phyloP scores from a whole-genome alignment of 2,329 filamentous ascomycete genomes.

The Ceratocystis variospora region DNA sequence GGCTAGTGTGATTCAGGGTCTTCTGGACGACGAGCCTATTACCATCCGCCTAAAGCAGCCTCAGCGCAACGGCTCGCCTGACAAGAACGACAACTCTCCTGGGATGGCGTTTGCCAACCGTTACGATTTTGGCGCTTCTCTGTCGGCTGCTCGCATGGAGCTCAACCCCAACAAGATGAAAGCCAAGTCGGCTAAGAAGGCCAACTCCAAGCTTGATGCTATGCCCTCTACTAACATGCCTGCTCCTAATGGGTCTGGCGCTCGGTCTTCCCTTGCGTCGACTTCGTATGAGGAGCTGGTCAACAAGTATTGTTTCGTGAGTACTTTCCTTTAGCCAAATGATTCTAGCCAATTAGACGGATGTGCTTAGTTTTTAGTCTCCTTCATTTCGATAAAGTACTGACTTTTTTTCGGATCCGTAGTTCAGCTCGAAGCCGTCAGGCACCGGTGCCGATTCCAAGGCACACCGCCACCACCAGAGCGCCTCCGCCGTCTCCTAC shows the following conservation, averaged over 20 bases:
- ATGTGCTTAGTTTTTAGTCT: too few relatives aligned
- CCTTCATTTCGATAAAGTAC: slow-evolving; percentile 21
- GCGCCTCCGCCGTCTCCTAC: background rate
- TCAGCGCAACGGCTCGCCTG: slow-evolving; percentile 37
- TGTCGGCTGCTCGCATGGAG: slow-evolving; percentile 63
- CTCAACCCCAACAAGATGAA: slow-evolving; percentile 18
- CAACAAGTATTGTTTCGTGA: slow-evolving; percentile 99
- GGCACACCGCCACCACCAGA: background rate
- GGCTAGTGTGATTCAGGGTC: slow-evolving; percentile 26
- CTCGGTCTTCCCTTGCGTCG: slow-evolving; percentile 53
- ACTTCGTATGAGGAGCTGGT: slow-evolving; percentile 92
- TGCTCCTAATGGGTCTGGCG: slow-evolving; percentile 25
- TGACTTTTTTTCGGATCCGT: slow-evolving; percentile 21
- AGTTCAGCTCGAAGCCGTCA: slow-evolving; percentile 18
- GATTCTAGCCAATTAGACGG: too few relatives aligned
- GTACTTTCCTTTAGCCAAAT: slow-evolving; percentile 33
- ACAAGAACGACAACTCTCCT: slow-evolving; percentile 13
- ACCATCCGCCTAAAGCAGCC: slow-evolving; percentile 54
- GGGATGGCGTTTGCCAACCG: slow-evolving; percentile 63
- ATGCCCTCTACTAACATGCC: slow-evolving; percentile 13
- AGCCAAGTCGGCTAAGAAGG: slow-evolving; percentile 50
- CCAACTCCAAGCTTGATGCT: slow-evolving; percentile 55
- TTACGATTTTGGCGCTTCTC: slow-evolving; percentile 91
- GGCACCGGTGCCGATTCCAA: slow-evolving; percentile 9
- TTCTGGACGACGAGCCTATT: slow-evolving; percentile 43